Base-by-base conservation (phyloP, 1,139 yeast species). In the Arxiozyma slooffiae region DNA sequence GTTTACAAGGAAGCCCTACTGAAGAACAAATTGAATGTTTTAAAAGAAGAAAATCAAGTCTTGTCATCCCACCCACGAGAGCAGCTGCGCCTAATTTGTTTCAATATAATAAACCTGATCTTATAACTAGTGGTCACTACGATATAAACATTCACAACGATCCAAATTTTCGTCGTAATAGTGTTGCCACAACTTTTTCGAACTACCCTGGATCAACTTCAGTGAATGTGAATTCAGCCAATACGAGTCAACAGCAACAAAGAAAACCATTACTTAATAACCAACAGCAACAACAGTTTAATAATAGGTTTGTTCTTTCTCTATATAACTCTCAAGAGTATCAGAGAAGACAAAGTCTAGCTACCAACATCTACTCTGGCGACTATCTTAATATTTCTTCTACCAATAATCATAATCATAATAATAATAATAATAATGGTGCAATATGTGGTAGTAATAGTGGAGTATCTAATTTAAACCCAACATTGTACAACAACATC, bases 31-130 rank as follows among this genome's bases (percentile, higher is more conserved):
- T 55, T 42, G 52, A 52, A 37, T 41, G 44, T n/a, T 49, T 48
- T 50, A 58, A 60, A 41, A 58, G 69, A 53, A 57, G 67, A 54
- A 61, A 63, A 57, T 59, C 67, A 30, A 58, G 63, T 53, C 52
- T 64, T 48, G 53, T 67, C 47, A 63, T 69, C 44, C 75, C 79
- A 37, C 76, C 76, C 6, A 62, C 73, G n/a, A 68, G 77, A 64
- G 72, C 75, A n/a, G 72, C 76, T 2, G 73, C 72, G 24, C 77
- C 72, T 54, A 73, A 69, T 55, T 72, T 68, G 52, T 61, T 71
- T 42, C 67, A 72, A 39, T 62, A 67, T 47, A 63, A 64, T 41
- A 46, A 48, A n/a, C 68, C 65, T 17, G 63, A 62, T 9, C 41
- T 65, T 51, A 14, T 34, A 49, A 52, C 47, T 16, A 39, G 24